Base-by-base conservation (phyloP, 495 filamentous ascomycete species). In the Parmelia sp. region DNA sequence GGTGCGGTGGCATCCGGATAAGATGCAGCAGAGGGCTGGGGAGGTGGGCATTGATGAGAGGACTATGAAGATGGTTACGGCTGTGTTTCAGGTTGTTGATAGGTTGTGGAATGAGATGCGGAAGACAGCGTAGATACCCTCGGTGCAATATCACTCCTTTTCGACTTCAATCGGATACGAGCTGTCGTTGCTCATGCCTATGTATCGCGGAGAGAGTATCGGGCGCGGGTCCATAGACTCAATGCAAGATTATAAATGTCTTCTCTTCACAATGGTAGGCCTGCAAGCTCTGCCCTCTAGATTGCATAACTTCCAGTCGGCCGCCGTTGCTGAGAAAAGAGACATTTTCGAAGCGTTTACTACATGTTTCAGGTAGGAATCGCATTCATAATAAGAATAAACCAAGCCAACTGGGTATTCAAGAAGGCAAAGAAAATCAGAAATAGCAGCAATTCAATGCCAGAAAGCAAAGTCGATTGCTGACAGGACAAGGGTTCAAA, bases 1-100 rank as follows among this genome's bases (percentile, higher is more conserved):
- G 44, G 85, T 97, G 14, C 78, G 91, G 14, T 99, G 94, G 94
- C 94, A 99, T 82, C 94, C 94, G 14, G 94, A 99, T 75, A 99
- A 97, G 80, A 89, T 97, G 39, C 91, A 96, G 79, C 95, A 97
- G 76, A 83, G 86, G 56, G 86, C 92, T 68, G 90, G 91, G 3
- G 84, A 81, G 0, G 74, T 81, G 63, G 80, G 82, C 8, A 76
- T 89, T 49, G 86, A 90, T 53, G 84, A 88, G 23, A 75, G 79
- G 4, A 84, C 86, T 2, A 82, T 95, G 73, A 87, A 88, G 75
- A 83, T 82, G 57, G 89, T 97, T 21, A 98, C 92, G 17, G 88
- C 88, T 9, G 88, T 96, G 14, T 98, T 98, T 70, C 93, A 97
- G 78, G 86, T 89, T 55, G 80, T 98, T 60, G 94, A 97, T 80